A percentile compares a stretch with the other conserved stretches of the same genome.
phyloP scores from a whole-genome alignment of 495 filamentous ascomycete genomes.

The Massariosphaeria phaeospora region DNA sequence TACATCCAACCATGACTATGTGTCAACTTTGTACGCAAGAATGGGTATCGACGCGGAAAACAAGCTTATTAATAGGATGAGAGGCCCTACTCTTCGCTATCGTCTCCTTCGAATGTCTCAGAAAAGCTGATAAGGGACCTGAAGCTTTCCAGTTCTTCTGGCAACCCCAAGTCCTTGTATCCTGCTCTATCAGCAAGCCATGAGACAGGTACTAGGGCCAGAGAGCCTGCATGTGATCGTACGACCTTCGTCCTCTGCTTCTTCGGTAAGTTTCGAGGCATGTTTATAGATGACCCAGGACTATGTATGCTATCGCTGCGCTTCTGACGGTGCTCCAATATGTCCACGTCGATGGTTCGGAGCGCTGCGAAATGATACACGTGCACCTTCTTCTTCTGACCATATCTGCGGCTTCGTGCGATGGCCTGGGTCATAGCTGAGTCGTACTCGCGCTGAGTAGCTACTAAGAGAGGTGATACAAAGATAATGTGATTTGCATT shows the following conservation, averaged over 20 bases:
- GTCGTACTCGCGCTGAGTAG: conserved; percentile 55
- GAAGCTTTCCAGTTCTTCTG: conserved; percentile 23
- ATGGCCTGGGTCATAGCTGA: conserved; percentile 64
- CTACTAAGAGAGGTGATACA: conserved; percentile 54
- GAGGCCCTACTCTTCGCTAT: neutral
- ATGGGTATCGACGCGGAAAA: neutral
- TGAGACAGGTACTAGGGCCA: conserved; percentile 27
- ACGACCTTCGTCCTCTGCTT: conserved; percentile 32
- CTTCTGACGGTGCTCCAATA: conserved; percentile 48
- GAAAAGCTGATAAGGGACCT: conserved; percentile 32
- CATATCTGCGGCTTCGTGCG: conserved; percentile 61
- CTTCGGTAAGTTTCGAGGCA: neutral
- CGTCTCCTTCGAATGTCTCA: conserved; percentile 27
- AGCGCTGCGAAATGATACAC: conserved; percentile 64
- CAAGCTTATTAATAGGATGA: neutral
- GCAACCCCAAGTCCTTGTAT: neutral
- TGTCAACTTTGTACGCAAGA: neutral
- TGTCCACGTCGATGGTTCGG: conserved; percentile 65
- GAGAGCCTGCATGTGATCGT: conserved; percentile 10
- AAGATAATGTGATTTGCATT: conserved; percentile 77
- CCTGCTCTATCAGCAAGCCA: conserved; percentile 24
- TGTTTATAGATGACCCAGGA: neutral
- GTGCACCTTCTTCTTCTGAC: conserved; percentile 61
- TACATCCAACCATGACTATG: neutral
- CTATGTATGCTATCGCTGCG: conserved; percentile 9